Base-by-base conservation (phyloP, 1,139 yeast genomes). In the Sugiyamaella pinicola region DNA sequence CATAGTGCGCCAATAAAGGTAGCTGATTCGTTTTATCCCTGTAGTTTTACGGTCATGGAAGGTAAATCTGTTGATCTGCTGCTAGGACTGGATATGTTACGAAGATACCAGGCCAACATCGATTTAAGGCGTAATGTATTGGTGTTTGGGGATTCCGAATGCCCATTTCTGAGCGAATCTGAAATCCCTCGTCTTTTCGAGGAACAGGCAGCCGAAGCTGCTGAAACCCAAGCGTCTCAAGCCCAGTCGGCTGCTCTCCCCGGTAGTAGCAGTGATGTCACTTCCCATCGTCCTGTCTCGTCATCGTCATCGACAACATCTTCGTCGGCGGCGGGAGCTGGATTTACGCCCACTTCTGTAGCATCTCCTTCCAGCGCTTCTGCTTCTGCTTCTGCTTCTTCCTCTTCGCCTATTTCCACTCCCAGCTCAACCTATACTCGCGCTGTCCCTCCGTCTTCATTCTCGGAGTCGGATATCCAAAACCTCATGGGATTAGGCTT, bases 1-100 rank as follows among this genome's bases (percentile, higher is more conserved):
- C 98, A 93, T 67, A 84, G 90, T 61, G 96, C 90, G 0, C 96
- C 96, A 21, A 79, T 93, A 43, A 83, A 83, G 58, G 83, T 93
- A 34, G 96, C 89, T 17, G 74, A 80, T 37, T 75, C 77, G 15
- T 81, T 72, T 61, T 75, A 83, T 55, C 93, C 96, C 1, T 88
- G 96, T 64, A 81, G 93, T 22, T 87, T 93, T 65, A 82, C 84
- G 1, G 93, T 93, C 1, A 70, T 93, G 55, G 96, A 91, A 58
- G 82, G 90, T 1, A 77, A 77, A 55, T 65, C 61, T 39, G 66
- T 69, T 37, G 75, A 73, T 42, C 63, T 77, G 59, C 62, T 78
- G 33, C 62, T 84, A 55, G 91, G 91, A 0, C 74, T 85, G 51
- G 91, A 85, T 62, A 84, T 91, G 96, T 77, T 95, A 64, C 84